phyloP scores from a whole-genome alignment of 345 rosid genomes.

The Hypericum androsaemum region DNA sequence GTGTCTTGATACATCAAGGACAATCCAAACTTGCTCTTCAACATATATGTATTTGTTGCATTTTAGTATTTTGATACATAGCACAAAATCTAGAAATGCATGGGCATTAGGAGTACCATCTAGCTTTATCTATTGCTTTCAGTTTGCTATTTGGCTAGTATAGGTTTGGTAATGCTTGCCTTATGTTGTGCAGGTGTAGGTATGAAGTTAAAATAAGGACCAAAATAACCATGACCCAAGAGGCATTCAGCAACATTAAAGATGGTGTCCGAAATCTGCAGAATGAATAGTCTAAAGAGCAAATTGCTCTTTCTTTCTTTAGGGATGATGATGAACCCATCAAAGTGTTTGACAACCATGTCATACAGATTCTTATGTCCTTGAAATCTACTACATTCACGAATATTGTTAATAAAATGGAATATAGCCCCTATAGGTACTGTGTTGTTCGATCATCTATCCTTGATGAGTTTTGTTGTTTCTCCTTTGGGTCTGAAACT shows the following conservation, averaged over 20 bases:
- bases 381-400: conserved; percentile 97
- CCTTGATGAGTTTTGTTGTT: conserved; percentile 1
- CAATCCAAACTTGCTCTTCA: conserved; percentile 94
- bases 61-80: neutral
- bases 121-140: neutral
- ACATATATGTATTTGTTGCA: conserved; percentile 54
- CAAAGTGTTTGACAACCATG: conserved; percentile 99
- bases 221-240: conserved; percentile 98
- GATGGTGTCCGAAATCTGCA: conserved; percentile 99
- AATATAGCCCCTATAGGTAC: conserved; percentile 94
- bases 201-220: conserved; percentile 95
- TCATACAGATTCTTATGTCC: conserved; percentile 98
- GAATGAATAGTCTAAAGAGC: conserved; percentile 98
- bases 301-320: conserved; percentile 92
- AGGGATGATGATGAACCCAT: conserved; percentile 95
- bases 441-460: neutral
- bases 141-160: neutral
- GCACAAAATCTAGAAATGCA: neutral
- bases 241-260: conserved; percentile 91
- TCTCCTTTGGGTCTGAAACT: conserved; percentile 1
- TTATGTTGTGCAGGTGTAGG: conserved; percentile 54
- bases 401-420: conserved; percentile 98
- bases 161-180: neutral
- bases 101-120: too few relatives aligned
- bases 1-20: conserved; percentile 98